Conservation (phyloP, 2,329 filamentous ascomycete species). For the Fusarium sublunatum region DNA sequence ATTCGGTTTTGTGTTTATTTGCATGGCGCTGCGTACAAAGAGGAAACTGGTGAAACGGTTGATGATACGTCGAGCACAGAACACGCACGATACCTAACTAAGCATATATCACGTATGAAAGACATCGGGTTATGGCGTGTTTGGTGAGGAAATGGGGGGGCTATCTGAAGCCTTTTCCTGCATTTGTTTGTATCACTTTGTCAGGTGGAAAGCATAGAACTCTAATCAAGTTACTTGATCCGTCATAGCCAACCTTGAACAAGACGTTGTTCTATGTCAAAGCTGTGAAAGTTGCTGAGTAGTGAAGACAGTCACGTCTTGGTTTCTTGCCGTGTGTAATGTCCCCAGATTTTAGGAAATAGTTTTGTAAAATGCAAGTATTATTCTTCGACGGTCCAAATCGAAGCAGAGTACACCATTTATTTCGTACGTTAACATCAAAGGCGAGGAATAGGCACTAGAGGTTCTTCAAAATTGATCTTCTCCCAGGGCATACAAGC, state of each 20-base stretch:
- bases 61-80: slow-evolving; percentile 29
- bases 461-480: no score
- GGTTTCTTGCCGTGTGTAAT: no score
- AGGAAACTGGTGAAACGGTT: slow-evolving; percentile 35
- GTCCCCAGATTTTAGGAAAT: no score
- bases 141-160: slow-evolving; percentile 12
- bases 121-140: slow-evolving; percentile 13
- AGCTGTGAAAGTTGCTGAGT: no score
- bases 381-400: no score
- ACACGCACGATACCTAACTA: slow-evolving; percentile 31
- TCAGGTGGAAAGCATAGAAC: slow-evolving; percentile 25
- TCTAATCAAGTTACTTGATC: slow-evolving; percentile 24
- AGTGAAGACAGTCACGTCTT: no score
- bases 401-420: no score
- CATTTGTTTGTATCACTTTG: slow-evolving; percentile 19
- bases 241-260: neutral
- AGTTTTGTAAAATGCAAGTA: no score
- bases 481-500: no score
- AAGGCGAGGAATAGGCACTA: no score
- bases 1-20: slow-evolving; percentile 25
- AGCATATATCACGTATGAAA: slow-evolving; percentile 33
- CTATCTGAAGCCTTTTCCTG: slow-evolving; percentile 6
- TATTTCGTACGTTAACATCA: no score
- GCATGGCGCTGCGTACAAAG: slow-evolving; percentile 43
- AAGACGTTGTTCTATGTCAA: no score